phyloP scores from a whole-genome alignment of 2,329 filamentous ascomycete genomes.

The Fusarium sp. region DNA sequence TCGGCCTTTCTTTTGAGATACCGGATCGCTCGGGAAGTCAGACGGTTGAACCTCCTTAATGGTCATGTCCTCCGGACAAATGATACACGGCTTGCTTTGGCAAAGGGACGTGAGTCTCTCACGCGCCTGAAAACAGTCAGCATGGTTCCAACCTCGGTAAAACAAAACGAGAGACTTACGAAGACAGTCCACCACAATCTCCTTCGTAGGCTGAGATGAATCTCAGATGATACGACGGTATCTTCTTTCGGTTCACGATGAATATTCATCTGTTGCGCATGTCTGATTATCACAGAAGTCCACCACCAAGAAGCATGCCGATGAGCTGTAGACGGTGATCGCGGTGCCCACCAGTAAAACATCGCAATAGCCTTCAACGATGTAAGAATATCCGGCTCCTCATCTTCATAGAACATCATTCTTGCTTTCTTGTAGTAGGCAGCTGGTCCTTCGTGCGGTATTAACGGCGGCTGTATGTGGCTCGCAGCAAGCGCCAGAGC shows the following conservation, averaged over 20 bases:
- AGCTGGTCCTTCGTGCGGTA: conserved; percentile 53
- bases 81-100: conserved; percentile 57
- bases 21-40: conserved; percentile 52
- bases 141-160: too few relatives aligned
- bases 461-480: conserved; percentile 55
- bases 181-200: conserved; percentile 40
- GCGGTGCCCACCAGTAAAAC: conserved; percentile 59
- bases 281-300: conserved; percentile 56
- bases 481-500: conserved; percentile 55
- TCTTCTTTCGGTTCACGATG: conserved; percentile 52
- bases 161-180: not conserved
- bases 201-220: conserved; percentile 27
- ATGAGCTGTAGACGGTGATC: conserved; percentile 52
- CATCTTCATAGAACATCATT: conserved; percentile 55
- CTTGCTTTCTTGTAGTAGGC: conserved; percentile 55
- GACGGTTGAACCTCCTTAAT: conserved; percentile 51
- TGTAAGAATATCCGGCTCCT: conserved; percentile 52
- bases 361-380: conserved; percentile 52
- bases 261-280: conserved; percentile 58
- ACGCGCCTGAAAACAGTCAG: conserved; percentile 21
- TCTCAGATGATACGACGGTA: not conserved
- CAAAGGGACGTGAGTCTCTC: conserved; percentile 53
- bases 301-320: conserved; percentile 59
- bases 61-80: conserved; percentile 55
- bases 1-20: conserved; percentile 50